Percentiles rank a stretch among this genome's conserved stretches.
These are phyloP conservation scores for Lyophyllum decastes DNA, from an alignment of 768 basidiomycete genomes.

Conservation along the genomic window DNA sequence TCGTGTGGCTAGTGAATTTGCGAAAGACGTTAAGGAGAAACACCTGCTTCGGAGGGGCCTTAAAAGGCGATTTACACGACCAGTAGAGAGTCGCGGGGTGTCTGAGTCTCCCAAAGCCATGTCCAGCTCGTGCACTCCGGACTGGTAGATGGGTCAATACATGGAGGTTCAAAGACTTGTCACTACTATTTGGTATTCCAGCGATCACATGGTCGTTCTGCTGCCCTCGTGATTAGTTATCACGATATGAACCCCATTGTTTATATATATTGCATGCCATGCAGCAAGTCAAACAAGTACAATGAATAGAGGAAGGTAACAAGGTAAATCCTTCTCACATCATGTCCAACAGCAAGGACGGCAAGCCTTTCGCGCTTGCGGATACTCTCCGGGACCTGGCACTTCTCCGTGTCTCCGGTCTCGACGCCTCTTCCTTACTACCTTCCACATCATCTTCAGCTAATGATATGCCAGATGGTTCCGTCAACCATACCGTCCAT, in stretches of 20 bases:
- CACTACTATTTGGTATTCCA: too few species aligned
- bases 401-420: slow-evolving; percentile 59
- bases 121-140: too few species aligned
- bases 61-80: slow-evolving; percentile 23
- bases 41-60: slow-evolving; percentile 25
- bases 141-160: too few species aligned
- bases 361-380: slow-evolving; percentile 54
- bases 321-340: not conserved
- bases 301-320: too few species aligned
- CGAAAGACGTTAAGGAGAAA: slow-evolving; percentile 16
- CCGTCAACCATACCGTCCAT: slow-evolving; percentile 41
- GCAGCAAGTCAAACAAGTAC: too few species aligned
- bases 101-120: slow-evolving; percentile 15
- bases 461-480: slow-evolving; percentile 5
- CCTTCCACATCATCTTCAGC: slow-evolving; percentile 15
- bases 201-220: too few species aligned
- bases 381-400: slow-evolving; percentile 75
- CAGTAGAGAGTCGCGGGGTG: slow-evolving; percentile 14
- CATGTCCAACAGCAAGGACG: slow-evolving; percentile 32
- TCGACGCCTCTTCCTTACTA: slow-evolving; percentile 31
- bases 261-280: too few species aligned
- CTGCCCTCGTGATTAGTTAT: too few species aligned
- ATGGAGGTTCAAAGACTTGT: too few species aligned
- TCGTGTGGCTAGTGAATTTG: not conserved
- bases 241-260: too few species aligned